phyloP scores from a whole-genome alignment of 129 eudicot genomes.

The Solidago caesia region DNA sequence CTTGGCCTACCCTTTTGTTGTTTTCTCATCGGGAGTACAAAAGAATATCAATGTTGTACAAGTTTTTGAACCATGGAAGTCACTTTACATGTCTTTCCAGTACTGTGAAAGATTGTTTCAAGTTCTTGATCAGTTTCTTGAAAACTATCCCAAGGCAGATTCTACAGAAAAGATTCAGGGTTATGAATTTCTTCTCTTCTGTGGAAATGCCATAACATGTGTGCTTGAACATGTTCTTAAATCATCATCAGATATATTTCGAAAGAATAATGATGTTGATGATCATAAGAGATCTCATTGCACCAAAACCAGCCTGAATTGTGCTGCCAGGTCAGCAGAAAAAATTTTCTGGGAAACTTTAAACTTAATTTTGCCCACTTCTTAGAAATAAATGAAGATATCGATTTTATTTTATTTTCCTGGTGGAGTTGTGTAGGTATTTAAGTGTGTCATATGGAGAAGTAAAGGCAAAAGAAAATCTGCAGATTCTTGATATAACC shows the following conservation, averaged over 20 bases:
- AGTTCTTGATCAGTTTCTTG: slow-evolving; percentile 38
- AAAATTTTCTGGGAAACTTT: background rate
- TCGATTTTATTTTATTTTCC: background rate
- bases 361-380: background rate
- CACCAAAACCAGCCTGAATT: slow-evolving; percentile 42
- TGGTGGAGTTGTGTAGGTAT: slow-evolving; percentile 40
- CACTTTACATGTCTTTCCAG: slow-evolving; percentile 42
- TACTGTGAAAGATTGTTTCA: slow-evolving; percentile 43
- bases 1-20: slow-evolving; percentile 55
- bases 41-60: slow-evolving; percentile 38
- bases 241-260: slow-evolving; percentile 23
- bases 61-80: slow-evolving; percentile 55
- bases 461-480: slow-evolving; percentile 37
- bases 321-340: slow-evolving; percentile 58
- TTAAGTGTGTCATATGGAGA: slow-evolving; percentile 48
- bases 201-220: slow-evolving; percentile 48
- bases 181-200: slow-evolving; percentile 32
- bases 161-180: slow-evolving; percentile 20
- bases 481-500: slow-evolving; percentile 33
- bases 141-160: slow-evolving; percentile 42
- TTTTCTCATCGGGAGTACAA: slow-evolving; percentile 24
- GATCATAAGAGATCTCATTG: slow-evolving; percentile 27
- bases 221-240: slow-evolving; percentile 37
- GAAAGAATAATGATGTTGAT: slow-evolving; percentile 13
- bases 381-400: slow-evolving; percentile 9